phyloP scores from a whole-genome alignment of 2,329 filamentous ascomycete species.

The Diatrype stigma region DNA sequence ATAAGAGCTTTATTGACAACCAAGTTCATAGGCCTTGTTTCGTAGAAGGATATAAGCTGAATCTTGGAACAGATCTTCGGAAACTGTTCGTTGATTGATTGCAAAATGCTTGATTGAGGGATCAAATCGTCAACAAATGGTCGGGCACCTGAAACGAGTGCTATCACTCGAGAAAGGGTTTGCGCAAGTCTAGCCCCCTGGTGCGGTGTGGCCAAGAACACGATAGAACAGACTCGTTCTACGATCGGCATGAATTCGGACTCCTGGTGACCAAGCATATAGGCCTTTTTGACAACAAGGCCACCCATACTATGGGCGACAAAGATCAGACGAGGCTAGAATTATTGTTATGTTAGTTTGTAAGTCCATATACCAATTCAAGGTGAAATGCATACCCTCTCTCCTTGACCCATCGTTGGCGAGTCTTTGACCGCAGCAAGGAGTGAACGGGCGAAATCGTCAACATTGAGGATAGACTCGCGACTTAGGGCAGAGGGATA shows the following conservation, averaged over 20 bases:
- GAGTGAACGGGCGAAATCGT: conserved; percentile 28
- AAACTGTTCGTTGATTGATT: conserved; percentile 32
- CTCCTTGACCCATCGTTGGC: conserved; percentile 14
- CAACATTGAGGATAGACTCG: conserved; percentile 23
- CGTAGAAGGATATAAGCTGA: conserved; percentile 29
- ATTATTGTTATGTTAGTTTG: no score
- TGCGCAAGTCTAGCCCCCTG: conserved; percentile 24
- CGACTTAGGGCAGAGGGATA: conserved; percentile 17
- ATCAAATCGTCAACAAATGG: conserved; percentile 28
- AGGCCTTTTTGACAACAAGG: conserved; percentile 32
- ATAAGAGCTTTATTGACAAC: conserved; percentile 20
- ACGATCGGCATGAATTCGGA: conserved; percentile 17
- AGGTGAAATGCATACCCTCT: conserved; percentile 9
- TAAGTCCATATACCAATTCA: no score
- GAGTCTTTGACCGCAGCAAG: conserved; percentile 25
- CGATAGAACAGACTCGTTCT: conserved; percentile 22
- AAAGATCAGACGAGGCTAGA: conserved; percentile 17
- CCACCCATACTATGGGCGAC: conserved; percentile 37
- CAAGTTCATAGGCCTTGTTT: conserved; percentile 23
- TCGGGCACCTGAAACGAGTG: conserved; percentile 13
- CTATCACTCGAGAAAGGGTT: conserved; percentile 19
- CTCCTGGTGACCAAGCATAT: conserved; percentile 23
- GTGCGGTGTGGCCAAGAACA: conserved; percentile 38
- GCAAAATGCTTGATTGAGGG: conserved; percentile 21
- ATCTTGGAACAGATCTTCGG: conserved; percentile 18